Percentiles rank a stretch among this genome's conserved stretches.
Conservation (phyloP, 169 alveolate species). For the Plasmodium inui region DNA sequence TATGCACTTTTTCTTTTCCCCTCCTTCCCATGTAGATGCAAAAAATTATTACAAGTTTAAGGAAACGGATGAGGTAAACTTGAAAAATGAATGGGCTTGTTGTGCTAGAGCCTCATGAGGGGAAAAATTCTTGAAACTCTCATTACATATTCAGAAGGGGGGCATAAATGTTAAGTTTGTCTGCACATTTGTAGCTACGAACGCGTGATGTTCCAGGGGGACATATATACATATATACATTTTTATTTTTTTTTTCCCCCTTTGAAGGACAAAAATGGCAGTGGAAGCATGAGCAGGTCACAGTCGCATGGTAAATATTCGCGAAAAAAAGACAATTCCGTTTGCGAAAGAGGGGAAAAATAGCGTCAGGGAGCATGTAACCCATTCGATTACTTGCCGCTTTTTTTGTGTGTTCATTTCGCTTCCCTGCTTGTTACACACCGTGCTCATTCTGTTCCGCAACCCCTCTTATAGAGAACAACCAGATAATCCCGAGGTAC, state of each 20-base stretch:
- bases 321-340: neutral
- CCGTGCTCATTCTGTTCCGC: neutral
- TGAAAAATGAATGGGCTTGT: neutral
- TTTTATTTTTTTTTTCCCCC: neutral
- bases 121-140: neutral
- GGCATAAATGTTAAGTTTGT: neutral
- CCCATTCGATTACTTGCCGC: neutral
- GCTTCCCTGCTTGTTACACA: neutral
- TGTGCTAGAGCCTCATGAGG: neutral
- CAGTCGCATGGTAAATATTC: slow-evolving; percentile 5
- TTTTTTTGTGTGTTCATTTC: neutral
- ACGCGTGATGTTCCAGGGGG: neutral
- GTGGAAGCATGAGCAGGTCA: slow-evolving; percentile 6
- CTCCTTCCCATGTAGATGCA: slow-evolving; percentile 36
- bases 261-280: neutral
- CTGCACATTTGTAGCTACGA: neutral
- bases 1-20: neutral
- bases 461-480: slow-evolving; percentile 16
- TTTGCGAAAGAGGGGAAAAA: neutral
- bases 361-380: neutral
- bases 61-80: slow-evolving; percentile 75
- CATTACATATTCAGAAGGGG: neutral
- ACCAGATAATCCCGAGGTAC: slow-evolving; percentile 38
- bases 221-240: neutral
- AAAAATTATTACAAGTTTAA: slow-evolving; percentile 61